Evolutionary conservation across 805 yeast species (phyloP).

Genomic region (Isabelozyma pseudorhagii): DNA sequence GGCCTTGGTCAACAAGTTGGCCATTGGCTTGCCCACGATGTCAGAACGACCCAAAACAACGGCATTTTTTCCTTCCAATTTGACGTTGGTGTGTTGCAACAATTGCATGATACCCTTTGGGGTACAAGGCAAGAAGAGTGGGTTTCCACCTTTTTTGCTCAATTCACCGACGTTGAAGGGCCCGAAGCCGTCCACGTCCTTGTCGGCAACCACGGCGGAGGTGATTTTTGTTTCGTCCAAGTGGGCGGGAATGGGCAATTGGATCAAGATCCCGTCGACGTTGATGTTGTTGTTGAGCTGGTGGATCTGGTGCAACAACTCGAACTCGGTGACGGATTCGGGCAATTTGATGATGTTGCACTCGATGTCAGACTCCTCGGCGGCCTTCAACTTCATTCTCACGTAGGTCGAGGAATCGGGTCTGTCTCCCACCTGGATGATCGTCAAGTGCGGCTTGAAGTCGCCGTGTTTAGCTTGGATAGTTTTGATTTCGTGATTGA

Average conservation of each 20-base stretch:
- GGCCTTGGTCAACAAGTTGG: conserved; percentile 63
- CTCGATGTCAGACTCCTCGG: conserved; percentile 62
- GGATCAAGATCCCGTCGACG: conserved; percentile 74
- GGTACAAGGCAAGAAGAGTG: conserved; percentile 75
- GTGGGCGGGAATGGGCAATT: conserved; percentile 72
- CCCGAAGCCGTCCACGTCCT: conserved; percentile 85
- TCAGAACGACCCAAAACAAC: conserved; percentile 84
- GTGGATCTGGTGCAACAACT: conserved; percentile 50
- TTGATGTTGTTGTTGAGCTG: conserved; percentile 54
- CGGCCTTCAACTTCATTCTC: conserved; percentile 75
- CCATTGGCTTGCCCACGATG: conserved; percentile 80
- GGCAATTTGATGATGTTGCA: conserved; percentile 62
- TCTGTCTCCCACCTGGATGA: conserved; percentile 74
- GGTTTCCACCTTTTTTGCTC: conserved; percentile 68
- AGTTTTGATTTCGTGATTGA: conserved; percentile 38
- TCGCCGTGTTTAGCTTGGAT: conserved; percentile 45
- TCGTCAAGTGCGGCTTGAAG: conserved; percentile 64
- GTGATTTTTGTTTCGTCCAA: conserved; percentile 67
- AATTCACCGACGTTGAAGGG: conserved; percentile 76
- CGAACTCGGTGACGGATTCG: conserved; percentile 53
- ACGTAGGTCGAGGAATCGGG: conserved; percentile 83
- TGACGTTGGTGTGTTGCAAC: conserved; percentile 53
- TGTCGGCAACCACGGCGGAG: conserved; percentile 58
- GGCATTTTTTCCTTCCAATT: conserved; percentile 65
- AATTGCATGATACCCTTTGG: conserved; percentile 77